A percentile compares a stretch with the other conserved stretches of the same genome.
phyloP scores from a whole-genome alignment of 441 rosid species.

The Francoa sonchifolia region DNA sequence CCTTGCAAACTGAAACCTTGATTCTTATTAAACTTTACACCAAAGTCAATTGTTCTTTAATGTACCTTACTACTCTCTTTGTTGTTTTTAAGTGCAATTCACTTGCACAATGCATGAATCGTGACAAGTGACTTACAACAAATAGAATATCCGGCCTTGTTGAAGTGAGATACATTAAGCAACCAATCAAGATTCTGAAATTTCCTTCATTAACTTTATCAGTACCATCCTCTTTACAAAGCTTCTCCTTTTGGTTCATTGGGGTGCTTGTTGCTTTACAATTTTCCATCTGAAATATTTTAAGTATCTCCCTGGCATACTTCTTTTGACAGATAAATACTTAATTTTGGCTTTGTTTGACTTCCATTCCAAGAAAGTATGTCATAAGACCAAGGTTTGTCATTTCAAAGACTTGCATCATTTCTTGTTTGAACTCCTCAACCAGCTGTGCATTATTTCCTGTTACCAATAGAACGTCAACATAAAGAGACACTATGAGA shows the following conservation, averaged over 20 bases:
- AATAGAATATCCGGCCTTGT: background rate
- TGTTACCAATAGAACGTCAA: too few relatives aligned
- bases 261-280: conserved; percentile 4
- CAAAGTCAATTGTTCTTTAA: background rate
- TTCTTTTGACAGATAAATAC: conserved; percentile 10
- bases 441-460: too few relatives aligned
- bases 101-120: background rate
- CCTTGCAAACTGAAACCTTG: background rate
- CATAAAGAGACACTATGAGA: too few relatives aligned
- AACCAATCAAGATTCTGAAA: background rate
- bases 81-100: background rate
- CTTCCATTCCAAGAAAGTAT: conserved; percentile 8
- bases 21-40: background rate
- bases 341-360: conserved; percentile 1
- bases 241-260: conserved; percentile 6
- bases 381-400: conserved; percentile 6
- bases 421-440: background rate
- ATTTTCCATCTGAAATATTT: conserved; percentile 9
- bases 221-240: conserved; percentile 7
- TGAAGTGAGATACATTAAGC: background rate
- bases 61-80: conserved; percentile 2
- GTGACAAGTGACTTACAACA: background rate
- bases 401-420: conserved; percentile 4
- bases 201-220: conserved; percentile 6
- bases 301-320: conserved; percentile 7